Evolutionary conservation across 371 early-diverging fungal genomes (phyloP).

Genomic region (Zopfochytrium polystomum): DNA sequence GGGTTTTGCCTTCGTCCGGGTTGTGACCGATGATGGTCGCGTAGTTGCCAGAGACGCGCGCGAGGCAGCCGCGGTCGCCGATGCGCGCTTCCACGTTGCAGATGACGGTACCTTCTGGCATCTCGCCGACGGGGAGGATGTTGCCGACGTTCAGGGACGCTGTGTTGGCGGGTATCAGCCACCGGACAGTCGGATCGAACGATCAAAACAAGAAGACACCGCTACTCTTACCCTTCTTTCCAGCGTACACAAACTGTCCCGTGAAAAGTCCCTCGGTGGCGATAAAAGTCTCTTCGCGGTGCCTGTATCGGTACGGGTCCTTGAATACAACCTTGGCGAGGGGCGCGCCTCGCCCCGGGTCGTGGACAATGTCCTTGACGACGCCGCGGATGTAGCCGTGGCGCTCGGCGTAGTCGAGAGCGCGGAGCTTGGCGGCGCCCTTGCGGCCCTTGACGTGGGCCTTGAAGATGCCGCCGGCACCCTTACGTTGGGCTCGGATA

Average conservation of each 20-base stretch:
- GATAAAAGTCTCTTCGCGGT: conserved; percentile 88
- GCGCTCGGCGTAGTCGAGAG: conserved; percentile 95
- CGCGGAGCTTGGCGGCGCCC: conserved; percentile 94
- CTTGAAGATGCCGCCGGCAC: conserved; percentile 98
- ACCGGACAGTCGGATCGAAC: background rate
- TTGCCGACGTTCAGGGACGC: conserved; percentile 92
- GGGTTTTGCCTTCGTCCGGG: conserved; percentile 94
- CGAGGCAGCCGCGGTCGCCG: conserved; percentile 98
- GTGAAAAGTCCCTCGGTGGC: conserved; percentile 99
- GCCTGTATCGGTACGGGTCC: conserved; percentile 77
- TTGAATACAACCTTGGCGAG: conserved; percentile 87
- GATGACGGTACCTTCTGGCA: conserved; percentile 99
- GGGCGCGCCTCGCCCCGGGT: conserved; percentile 99
- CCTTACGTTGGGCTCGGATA: conserved; percentile 92
- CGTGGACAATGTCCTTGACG: conserved; percentile 99
- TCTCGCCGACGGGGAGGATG: conserved; percentile 87
- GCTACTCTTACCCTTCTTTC: conserved; percentile 85
- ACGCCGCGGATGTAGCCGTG: conserved; percentile 93
- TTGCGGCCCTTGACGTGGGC: conserved; percentile 92
- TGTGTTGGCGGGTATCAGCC: conserved; percentile 14
- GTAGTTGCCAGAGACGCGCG: conserved; percentile 98
- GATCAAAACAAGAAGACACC: background rate
- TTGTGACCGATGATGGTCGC: conserved; percentile 99
- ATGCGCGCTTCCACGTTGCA: conserved; percentile 97
- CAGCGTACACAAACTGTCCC: conserved; percentile 98